Evolutionary conservation across 352 stramenopile species (phyloP).

Genomic region (Pythium grandisporangium): DNA sequence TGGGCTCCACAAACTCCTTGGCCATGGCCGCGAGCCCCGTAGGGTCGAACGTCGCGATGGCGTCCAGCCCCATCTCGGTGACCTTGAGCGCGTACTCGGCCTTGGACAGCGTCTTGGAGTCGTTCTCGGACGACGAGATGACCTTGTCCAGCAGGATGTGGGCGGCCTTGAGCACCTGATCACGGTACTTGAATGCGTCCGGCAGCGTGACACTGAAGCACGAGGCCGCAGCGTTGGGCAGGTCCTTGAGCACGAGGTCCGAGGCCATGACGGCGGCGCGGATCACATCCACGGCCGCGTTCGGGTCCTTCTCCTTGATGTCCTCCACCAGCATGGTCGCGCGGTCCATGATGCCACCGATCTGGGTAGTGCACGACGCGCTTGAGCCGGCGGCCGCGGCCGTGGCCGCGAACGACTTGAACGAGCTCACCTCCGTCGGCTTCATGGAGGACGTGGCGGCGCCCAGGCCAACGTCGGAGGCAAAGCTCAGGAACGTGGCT

Average conservation of each 20-base stretch:
- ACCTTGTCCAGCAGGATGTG: constrained; percentile 24
- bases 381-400: constrained; percentile 7
- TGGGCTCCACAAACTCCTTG: constrained; percentile 43
- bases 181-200: constrained; percentile 13
- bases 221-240: background rate
- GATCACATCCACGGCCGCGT: background rate
- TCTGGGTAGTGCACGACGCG: no score
- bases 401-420: constrained; percentile 6
- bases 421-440: constrained; percentile 2
- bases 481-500: constrained; percentile 5
- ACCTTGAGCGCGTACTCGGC: constrained; percentile 1
- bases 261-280: background rate
- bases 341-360: constrained; percentile 9
- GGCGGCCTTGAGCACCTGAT: constrained; percentile 18
- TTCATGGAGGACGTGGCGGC: background rate
- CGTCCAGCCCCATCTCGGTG: constrained; percentile 16
- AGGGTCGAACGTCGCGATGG: constrained; percentile 34
- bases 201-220: constrained; percentile 17
- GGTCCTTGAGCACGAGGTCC: constrained; percentile 1
- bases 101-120: constrained; percentile 17
- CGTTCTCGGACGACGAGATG: constrained; percentile 17
- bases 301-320: constrained; percentile 7
- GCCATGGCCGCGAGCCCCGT: constrained; percentile 32
- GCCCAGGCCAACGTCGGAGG: constrained; percentile 1
- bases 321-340: constrained; percentile 7